Base-by-base conservation (phyloP, 371 early-diverging fungal species). In the Smittium mucronatum region DNA sequence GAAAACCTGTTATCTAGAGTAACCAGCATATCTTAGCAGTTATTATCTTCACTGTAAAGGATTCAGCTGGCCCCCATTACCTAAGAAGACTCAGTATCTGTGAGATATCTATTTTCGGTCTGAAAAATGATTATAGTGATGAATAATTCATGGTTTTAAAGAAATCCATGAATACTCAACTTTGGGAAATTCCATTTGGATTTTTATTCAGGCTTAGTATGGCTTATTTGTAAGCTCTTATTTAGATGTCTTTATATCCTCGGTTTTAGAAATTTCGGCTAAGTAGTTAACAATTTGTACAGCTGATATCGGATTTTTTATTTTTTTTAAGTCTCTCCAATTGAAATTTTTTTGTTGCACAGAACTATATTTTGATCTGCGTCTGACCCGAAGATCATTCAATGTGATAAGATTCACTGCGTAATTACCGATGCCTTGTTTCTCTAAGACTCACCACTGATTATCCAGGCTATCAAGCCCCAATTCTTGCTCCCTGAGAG, bases 1-100 rank as follows among this genome's bases (percentile, higher is more conserved):
- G 35, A 58, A 78, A 78, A 15, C 72, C 72, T 26, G 58, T 74
- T 26, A 71, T 70, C 0, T 57, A 67, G 0, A 71, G 28, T 0
- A 71, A 11, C 70, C 72, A 71, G 0, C 71, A 34, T 0, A 33
- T 25, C 36, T 71, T 71, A 5, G 25, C 34, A 5, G 70, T 57
- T 0, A 67, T 32, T 0, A 8, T n/a, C n/a, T 61, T 28, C n/a
- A 30, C 11, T 5, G 15, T 61, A 11, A 61, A 61, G n/a, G n/a
- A n/a, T 11, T 28, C 16, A 15, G 28, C 16, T 28, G 63, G 28
- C n/a, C 63, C 28, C n/a, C 5, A 61, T 28, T 15, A 11, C n/a
- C n/a, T 5, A 47, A 47, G 21, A n/a, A n/a, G n/a, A n/a, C 11
- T 11, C 47, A 21, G 5, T 47, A 47, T 47, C 21, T 5, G 47